Percentiles rank a stretch among this genome's conserved stretches.
Conservation (phyloP, 306 rosid genomes). For the Phaseolus lunatus region DNA sequence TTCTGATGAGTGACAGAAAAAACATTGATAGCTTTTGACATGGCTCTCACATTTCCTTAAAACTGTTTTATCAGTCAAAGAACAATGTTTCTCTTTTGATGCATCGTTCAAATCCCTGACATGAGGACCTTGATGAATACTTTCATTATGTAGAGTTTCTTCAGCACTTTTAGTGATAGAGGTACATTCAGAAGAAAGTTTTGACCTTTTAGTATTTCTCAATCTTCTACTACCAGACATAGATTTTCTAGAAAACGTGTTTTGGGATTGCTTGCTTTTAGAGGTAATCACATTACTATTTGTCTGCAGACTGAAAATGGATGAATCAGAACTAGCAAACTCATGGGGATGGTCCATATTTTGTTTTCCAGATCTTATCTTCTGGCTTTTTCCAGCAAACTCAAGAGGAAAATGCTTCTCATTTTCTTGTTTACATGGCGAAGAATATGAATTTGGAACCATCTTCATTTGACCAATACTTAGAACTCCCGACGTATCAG, state of each 20-base stretch:
- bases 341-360: slow-evolving; percentile 47
- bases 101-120: slow-evolving; percentile 41
- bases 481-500: slow-evolving; percentile 46
- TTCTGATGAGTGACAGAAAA: slow-evolving; percentile 81
- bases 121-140: slow-evolving; percentile 34
- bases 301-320: slow-evolving; percentile 41
- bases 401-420: slow-evolving; percentile 35
- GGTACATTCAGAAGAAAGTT: slow-evolving; percentile 44
- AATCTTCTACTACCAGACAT: slow-evolving; percentile 41
- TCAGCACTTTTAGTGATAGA: slow-evolving; percentile 26
- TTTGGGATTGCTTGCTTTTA: slow-evolving; percentile 27
- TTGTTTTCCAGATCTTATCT: slow-evolving; percentile 54
- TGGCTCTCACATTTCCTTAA: slow-evolving; percentile 61
- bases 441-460: slow-evolving; percentile 32
- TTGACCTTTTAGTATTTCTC: slow-evolving; percentile 50
- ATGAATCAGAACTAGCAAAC: slow-evolving; percentile 39
- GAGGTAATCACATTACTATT: slow-evolving; percentile 39
- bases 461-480: slow-evolving; percentile 32
- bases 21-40: slow-evolving; percentile 56
- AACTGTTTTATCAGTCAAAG: slow-evolving; percentile 41
- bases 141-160: slow-evolving; percentile 42
- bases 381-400: slow-evolving; percentile 51
- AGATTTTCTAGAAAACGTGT: slow-evolving; percentile 41
- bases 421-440: slow-evolving; percentile 48
- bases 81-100: slow-evolving; percentile 48